Percentiles rank a stretch among this genome's conserved stretches.
phyloP scores from a whole-genome alignment of 2,329 filamentous ascomycete species.

The Exophiala viscosa region DNA sequence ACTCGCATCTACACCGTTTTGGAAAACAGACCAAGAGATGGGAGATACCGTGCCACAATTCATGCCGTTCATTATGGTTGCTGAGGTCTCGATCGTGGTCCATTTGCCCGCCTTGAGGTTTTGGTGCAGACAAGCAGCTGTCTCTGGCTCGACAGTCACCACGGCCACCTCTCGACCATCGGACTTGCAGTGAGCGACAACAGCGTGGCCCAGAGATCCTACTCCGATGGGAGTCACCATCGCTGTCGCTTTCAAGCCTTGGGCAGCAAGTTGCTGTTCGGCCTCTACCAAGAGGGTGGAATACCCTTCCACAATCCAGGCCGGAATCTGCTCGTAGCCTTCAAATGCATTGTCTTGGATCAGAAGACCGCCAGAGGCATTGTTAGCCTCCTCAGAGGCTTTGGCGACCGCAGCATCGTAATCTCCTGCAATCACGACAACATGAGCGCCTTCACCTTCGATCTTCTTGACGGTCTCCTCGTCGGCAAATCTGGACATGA shows the following conservation, averaged over 20 bases:
- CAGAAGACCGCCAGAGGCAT: slow-evolving; percentile 41
- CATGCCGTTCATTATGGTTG: slow-evolving; percentile 71
- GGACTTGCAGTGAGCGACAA: slow-evolving; percentile 61
- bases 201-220: slow-evolving; percentile 68
- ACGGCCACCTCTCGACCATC: slow-evolving; percentile 39
- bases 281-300: slow-evolving; percentile 67
- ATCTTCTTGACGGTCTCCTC: slow-evolving; percentile 54
- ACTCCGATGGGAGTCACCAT: slow-evolving; percentile 67
- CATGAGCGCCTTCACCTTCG: slow-evolving; percentile 58
- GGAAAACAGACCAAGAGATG: slow-evolving; percentile 61
- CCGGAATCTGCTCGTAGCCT: slow-evolving; percentile 63
- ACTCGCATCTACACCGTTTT: slow-evolving; percentile 57
- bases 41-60: slow-evolving; percentile 67
- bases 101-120: slow-evolving; percentile 49
- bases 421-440: slow-evolving; percentile 50
- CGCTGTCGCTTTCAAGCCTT: slow-evolving; percentile 42
- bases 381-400: slow-evolving; percentile 41
- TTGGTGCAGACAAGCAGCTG: slow-evolving; percentile 52
- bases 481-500: slow-evolving; percentile 56
- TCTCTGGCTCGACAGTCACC: slow-evolving; percentile 67
- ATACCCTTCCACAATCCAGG: slow-evolving; percentile 77
- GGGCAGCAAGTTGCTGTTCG: slow-evolving; percentile 56
- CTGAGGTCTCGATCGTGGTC: slow-evolving; percentile 51
- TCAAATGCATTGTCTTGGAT: slow-evolving; percentile 67
- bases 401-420: slow-evolving; percentile 62